phyloP scores from a whole-genome alignment of 2,329 filamentous ascomycete species.

The Ceratocystis colombiana region DNA sequence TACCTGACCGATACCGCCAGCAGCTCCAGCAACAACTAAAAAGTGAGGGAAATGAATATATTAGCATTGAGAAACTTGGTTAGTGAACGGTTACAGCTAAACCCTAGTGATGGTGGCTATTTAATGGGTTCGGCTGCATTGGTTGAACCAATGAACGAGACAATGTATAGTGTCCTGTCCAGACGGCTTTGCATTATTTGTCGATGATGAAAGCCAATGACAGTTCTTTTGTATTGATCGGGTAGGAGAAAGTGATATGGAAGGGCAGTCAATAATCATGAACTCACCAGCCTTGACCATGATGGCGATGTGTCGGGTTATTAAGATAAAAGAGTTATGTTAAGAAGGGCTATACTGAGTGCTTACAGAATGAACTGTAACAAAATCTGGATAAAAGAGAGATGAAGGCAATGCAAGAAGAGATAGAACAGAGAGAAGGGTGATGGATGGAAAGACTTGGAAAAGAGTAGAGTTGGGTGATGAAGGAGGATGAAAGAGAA shows the following conservation, averaged over 20 bases:
- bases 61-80: constrained; percentile 21
- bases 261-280: background rate
- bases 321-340: constrained; percentile 19
- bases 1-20: constrained; percentile 98
- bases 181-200: background rate
- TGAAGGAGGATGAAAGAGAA: constrained; percentile 2
- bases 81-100: background rate
- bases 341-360: constrained; percentile 15
- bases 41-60: constrained; percentile 25
- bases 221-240: background rate
- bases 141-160: constrained; percentile 8
- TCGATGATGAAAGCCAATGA: background rate
- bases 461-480: constrained; percentile 22
- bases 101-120: background rate
- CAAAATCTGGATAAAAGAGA: background rate
- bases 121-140: background rate
- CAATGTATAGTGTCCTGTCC: background rate
- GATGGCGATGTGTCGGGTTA: constrained; percentile 28
- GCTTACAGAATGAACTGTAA: constrained; percentile 4
- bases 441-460: constrained; percentile 16
- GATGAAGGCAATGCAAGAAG: constrained; percentile 14
- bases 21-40: constrained; percentile 78
- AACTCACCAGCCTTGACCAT: constrained; percentile 55
- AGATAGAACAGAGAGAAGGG: constrained; percentile 2
- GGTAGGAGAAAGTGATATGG: background rate